Percentiles rank a stretch among this genome's conserved stretches.
These are phyloP conservation scores for Tephrocybe sp. DNA, from an alignment of 768 basidiomycete species.

Conservation along the genomic window DNA sequence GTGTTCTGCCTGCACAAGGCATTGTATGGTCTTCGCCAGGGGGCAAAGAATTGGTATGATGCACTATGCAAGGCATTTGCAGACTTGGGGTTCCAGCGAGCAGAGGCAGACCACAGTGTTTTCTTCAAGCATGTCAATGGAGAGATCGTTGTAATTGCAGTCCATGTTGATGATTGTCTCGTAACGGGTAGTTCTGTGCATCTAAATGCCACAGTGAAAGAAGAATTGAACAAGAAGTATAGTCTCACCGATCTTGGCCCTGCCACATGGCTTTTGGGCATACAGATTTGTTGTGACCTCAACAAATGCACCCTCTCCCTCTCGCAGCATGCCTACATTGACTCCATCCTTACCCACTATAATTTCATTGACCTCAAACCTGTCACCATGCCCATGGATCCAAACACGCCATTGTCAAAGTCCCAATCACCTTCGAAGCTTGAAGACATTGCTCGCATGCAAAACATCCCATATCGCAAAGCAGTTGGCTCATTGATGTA, in stretches of 20 bases:
- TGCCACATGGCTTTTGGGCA: constrained; percentile 21
- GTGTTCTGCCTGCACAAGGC: constrained; percentile 17
- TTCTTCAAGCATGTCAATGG: background rate
- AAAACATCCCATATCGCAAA: too few species aligned
- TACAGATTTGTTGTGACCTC: constrained; percentile 18
- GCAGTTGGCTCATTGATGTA: constrained; percentile 30
- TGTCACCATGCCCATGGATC: too few species aligned
- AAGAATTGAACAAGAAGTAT: constrained; percentile 11
- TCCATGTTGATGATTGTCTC: constrained; percentile 9
- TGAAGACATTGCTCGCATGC: constrained; percentile 19
- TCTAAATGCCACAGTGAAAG: background rate
- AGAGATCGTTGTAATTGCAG: background rate
- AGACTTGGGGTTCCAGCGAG: constrained; percentile 1
- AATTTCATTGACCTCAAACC: too few species aligned
- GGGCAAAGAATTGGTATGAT: too few species aligned
- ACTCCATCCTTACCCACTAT: too few species aligned
- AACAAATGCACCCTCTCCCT: constrained; percentile 2
- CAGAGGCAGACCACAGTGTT: constrained; percentile 7
- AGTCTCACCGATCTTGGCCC: constrained; percentile 27
- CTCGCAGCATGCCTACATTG: background rate
- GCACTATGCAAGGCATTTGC: background rate
- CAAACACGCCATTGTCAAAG: too few species aligned
- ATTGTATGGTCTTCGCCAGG: constrained; percentile 31
- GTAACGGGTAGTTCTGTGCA: background rate
- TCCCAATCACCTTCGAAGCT: background rate